A percentile compares a stretch with the other conserved stretches of the same genome.
Conservation (phyloP, 176 grass and related monocot species). For the Miscanthus lutarioriparius region DNA sequence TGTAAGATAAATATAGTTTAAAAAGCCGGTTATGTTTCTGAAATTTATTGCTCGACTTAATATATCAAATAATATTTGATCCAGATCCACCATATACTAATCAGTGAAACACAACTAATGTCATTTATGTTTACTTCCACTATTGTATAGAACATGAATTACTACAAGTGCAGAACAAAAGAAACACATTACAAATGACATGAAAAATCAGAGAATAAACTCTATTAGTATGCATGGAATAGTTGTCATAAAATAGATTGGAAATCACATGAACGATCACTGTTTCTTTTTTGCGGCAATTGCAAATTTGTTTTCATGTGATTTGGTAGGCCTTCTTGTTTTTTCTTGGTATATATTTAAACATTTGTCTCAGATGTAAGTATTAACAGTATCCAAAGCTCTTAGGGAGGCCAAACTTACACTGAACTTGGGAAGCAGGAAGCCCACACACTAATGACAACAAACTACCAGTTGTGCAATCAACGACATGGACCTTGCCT, state of each 20-base stretch:
- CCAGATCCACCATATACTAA: background rate
- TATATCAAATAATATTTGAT: too few relatives aligned
- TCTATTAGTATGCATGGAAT: background rate
- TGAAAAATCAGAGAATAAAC: background rate
- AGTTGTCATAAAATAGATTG: slow-evolving; percentile 1
- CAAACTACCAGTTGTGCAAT: slow-evolving; percentile 22
- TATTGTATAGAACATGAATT: background rate
- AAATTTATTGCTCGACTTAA: background rate
- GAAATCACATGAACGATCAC: background rate
- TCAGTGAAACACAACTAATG: background rate
- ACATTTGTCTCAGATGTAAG: background rate
- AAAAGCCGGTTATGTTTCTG: background rate
- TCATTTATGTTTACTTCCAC: too few relatives aligned
- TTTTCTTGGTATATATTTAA: background rate
- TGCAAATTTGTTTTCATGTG: background rate
- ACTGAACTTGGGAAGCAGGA: background rate
- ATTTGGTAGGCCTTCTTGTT: too few relatives aligned
- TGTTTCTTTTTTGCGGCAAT: background rate
- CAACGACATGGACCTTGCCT: background rate
- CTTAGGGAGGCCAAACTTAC: background rate
- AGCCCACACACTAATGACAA: background rate
- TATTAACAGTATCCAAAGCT: background rate
- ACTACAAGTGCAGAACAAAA: background rate
- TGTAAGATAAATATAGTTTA: background rate
- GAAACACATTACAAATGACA: background rate